Conservation (phyloP, 192 early-diverging fungal species). For the Dissophora globulifera region DNA sequence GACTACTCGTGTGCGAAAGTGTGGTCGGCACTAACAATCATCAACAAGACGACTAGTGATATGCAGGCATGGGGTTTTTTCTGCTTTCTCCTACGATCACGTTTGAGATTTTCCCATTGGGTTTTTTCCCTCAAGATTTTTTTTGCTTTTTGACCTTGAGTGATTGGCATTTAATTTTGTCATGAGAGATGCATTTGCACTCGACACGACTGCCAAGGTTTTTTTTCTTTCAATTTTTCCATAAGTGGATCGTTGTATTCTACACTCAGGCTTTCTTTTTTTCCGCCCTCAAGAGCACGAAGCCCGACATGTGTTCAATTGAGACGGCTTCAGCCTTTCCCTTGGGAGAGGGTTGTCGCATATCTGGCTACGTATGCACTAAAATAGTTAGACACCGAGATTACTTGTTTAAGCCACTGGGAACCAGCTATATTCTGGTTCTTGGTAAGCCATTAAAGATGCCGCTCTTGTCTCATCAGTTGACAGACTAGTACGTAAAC, state of each 20-base stretch:
- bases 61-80: not conserved
- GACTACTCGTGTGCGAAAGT: not conserved
- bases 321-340: not conserved
- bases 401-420: not conserved
- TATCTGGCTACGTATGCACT: not conserved
- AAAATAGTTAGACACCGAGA: not conserved
- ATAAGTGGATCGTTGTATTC: not conserved
- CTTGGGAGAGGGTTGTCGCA: not conserved
- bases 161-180: not conserved
- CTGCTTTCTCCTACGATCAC: slow-evolving; percentile 1
- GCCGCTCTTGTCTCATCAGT: not conserved
- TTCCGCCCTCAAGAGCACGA: not conserved
- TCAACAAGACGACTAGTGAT: not conserved
- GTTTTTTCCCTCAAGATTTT: slow-evolving; percentile 4
- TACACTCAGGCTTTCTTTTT: not conserved
- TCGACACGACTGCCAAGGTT: not conserved
- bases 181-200: not conserved
- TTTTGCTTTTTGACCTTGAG: slow-evolving; percentile 1
- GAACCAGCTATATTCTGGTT: not conserved
- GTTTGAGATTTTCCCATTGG: not conserved
- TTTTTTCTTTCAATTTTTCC: slow-evolving; percentile 3
- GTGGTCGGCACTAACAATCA: not conserved
- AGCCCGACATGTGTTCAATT: not conserved
- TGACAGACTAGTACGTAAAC: not conserved
- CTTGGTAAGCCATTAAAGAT: slow-evolving; percentile 3